These are phyloP conservation scores for Vitis rotundifolia DNA, from an alignment of 164 flowering plant genomes.

Conservation along the genomic window DNA sequence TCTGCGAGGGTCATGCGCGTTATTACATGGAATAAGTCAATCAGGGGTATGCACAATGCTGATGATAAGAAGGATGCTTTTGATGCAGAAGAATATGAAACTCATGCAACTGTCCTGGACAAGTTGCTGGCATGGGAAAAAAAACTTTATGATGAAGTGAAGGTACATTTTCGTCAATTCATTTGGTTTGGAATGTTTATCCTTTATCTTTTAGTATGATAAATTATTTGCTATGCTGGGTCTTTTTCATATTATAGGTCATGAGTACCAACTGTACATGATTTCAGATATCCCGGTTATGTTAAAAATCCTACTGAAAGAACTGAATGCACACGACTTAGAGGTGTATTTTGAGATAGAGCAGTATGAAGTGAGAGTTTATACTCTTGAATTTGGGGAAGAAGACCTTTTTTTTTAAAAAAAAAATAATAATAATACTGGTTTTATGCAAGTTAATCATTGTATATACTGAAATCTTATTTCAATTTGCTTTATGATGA, in stretches of 20 bases:
- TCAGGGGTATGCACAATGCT: slow-evolving; percentile 45
- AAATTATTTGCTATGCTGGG: not conserved
- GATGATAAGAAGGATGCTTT: slow-evolving; percentile 58
- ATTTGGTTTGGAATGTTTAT: not conserved
- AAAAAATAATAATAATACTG: not conserved
- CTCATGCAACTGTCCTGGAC: slow-evolving; percentile 91
- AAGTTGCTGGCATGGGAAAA: slow-evolving; percentile 98
- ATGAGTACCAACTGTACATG: not conserved
- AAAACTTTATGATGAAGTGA: slow-evolving; percentile 92
- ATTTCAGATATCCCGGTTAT: not conserved
- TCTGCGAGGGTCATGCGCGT: slow-evolving; percentile 93
- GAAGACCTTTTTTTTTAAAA: not conserved
- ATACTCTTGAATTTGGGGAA: too few relatives aligned
- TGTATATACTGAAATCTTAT: not conserved
- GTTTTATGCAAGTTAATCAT: not conserved
- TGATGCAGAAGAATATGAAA: slow-evolving; percentile 71
- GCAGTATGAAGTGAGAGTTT: not conserved
- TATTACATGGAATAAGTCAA: slow-evolving; percentile 88
- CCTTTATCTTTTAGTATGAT: not conserved
- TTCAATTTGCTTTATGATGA: slow-evolving; percentile 13
- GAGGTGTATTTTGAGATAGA: not conserved
- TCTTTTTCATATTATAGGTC: not conserved
- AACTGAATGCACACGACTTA: too few relatives aligned
- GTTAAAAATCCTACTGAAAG: too few relatives aligned
- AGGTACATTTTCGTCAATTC: slow-evolving; percentile 43